phyloP scores from a whole-genome alignment of 495 filamentous ascomycete genomes.

The Darksidea phi region DNA sequence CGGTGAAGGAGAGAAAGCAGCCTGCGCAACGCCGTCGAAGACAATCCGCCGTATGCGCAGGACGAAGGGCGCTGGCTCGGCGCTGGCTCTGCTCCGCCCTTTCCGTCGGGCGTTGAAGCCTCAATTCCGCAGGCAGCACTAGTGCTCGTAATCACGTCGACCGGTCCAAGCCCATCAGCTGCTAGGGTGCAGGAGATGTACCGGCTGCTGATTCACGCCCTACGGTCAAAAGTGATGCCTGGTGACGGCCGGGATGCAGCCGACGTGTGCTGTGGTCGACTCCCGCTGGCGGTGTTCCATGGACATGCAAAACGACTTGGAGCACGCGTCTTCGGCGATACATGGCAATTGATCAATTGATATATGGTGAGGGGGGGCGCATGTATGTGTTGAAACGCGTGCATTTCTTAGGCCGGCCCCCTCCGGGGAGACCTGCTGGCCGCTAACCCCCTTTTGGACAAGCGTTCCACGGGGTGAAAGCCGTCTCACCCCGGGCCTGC shows the following conservation, averaged over 20 bases:
- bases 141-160: slow-evolving; percentile 8
- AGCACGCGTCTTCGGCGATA: neutral
- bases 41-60: too few relatives aligned
- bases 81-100: slow-evolving; percentile 11
- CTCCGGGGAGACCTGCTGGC: neutral
- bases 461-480: neutral
- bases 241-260: neutral
- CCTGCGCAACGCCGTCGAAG: neutral
- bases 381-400: neutral
- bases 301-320: neutral
- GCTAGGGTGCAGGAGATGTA: too few relatives aligned
- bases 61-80: neutral
- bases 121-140: slow-evolving; percentile 11
- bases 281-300: neutral
- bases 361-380: too few relatives aligned
- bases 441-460: neutral
- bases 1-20: neutral
- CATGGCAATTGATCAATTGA: too few relatives aligned
- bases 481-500: neutral
- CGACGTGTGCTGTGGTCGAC: neutral
- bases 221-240: slow-evolving; percentile 13
- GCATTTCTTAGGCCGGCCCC: slow-evolving; percentile 1
- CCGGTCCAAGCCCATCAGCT: slow-evolving; percentile 11
- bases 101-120: neutral
- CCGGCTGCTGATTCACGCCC: slow-evolving; percentile 2